Evolutionary conservation across 371 early-diverging fungal genomes (phyloP).

Genomic region (Actinomucor elegans): DNA sequence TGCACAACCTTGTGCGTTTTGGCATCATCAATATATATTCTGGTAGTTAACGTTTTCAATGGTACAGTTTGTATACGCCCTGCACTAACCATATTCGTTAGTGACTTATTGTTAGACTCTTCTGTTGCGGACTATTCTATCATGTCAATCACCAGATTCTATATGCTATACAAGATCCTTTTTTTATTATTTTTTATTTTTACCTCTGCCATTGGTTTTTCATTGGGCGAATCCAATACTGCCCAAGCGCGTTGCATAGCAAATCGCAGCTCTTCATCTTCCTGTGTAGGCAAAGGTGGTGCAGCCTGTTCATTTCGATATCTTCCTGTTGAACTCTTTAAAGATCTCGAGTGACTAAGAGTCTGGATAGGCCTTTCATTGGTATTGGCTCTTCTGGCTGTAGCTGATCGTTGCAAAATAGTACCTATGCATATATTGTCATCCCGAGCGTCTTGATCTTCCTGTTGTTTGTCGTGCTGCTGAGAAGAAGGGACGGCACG

Average conservation of each 20-base stretch:
- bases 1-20: conserved; percentile 72
- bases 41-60: conserved; percentile 65
- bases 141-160: background rate
- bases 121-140: too few relatives aligned
- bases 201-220: conserved; percentile 3
- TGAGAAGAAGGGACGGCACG: conserved; percentile 9
- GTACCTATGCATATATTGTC: conserved; percentile 33
- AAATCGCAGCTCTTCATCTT: conserved; percentile 32
- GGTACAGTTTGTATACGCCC: conserved; percentile 29
- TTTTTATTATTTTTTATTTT: background rate
- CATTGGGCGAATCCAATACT: conserved; percentile 7
- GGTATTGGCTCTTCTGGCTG: conserved; percentile 10
- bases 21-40: conserved; percentile 83
- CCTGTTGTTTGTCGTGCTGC: background rate
- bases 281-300: conserved; percentile 11
- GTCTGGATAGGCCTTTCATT: conserved; percentile 1
- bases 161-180: conserved; percentile 1
- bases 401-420: conserved; percentile 23
- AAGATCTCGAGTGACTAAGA: conserved; percentile 16
- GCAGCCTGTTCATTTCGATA: background rate
- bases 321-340: conserved; percentile 4
- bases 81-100: conserved; percentile 11
- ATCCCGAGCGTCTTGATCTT: conserved; percentile 9
- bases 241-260: conserved; percentile 38
- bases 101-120: background rate